A percentile compares a stretch with the other conserved stretches of the same genome.
Conservation (phyloP, 2,329 filamentous ascomycete species). For the Atkinsonella texensis region DNA sequence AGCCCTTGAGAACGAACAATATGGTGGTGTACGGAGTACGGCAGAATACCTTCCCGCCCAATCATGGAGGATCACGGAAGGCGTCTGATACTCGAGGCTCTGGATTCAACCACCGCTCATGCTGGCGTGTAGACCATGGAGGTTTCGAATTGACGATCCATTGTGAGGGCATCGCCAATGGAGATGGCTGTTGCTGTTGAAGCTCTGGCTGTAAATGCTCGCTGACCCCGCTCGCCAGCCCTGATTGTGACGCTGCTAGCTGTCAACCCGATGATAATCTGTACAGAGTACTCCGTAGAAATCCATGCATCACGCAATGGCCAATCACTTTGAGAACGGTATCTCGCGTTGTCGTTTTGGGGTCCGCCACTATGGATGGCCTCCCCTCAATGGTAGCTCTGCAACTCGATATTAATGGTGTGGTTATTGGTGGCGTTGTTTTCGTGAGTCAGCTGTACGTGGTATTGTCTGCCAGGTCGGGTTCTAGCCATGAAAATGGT, state of each 20-base stretch:
- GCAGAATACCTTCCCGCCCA: too few relatives aligned
- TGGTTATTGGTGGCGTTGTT: not conserved
- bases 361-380: not conserved
- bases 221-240: not conserved
- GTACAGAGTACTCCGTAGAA: too few relatives aligned
- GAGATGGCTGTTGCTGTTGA: too few relatives aligned
- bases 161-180: too few relatives aligned
- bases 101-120: too few relatives aligned
- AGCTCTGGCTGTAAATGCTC: too few relatives aligned
- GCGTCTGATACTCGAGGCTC: too few relatives aligned
- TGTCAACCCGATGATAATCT: not conserved
- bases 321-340: not conserved
- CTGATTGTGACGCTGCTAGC: not conserved
- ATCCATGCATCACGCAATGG: not conserved
- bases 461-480: not conserved
- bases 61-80: too few relatives aligned
- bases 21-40: not conserved
- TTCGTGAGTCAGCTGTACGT: not conserved
- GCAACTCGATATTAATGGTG: not conserved
- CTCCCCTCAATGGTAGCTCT: too few relatives aligned
- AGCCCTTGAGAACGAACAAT: not conserved
- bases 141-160: too few relatives aligned
- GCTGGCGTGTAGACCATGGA: too few relatives aligned
- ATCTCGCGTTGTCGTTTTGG: too few relatives aligned
- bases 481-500: not conserved